A percentile compares a stretch with the other conserved stretches of the same genome.
These are phyloP conservation scores for Pythium chondricola DNA, from an alignment of 352 stramenopile species.

Conservation along the genomic window DNA sequence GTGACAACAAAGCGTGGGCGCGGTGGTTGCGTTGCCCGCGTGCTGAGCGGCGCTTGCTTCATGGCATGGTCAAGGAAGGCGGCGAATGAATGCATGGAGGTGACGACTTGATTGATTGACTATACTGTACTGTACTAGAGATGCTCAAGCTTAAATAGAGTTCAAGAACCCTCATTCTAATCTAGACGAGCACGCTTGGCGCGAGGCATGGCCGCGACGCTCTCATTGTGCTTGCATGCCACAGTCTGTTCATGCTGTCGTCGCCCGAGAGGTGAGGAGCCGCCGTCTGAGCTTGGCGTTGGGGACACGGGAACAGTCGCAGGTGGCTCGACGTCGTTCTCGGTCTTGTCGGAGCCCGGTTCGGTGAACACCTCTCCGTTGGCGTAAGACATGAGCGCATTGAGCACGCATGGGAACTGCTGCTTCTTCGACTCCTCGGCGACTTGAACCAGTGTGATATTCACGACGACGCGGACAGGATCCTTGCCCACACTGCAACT, in stretches of 20 bases:
- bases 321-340: not conserved
- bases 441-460: slow-evolving; percentile 75
- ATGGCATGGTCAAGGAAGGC: no score
- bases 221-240: no score
- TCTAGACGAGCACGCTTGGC: slow-evolving; percentile 16
- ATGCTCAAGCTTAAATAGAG: not conserved
- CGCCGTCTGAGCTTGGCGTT: not conserved
- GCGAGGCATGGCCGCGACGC: not conserved
- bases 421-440: slow-evolving; percentile 41
- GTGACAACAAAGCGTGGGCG: no score
- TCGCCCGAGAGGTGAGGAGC: not conserved
- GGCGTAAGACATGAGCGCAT: slow-evolving; percentile 75
- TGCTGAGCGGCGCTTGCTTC: no score
- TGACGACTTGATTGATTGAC: no score
- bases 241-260: slow-evolving; percentile 10
- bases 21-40: no score
- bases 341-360: slow-evolving; percentile 33
- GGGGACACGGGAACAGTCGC: not conserved
- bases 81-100: no score
- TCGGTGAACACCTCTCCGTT: slow-evolving; percentile 65
- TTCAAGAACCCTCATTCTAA: not conserved
- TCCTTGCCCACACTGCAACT: slow-evolving; percentile 45
- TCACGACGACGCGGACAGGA: slow-evolving; percentile 65
- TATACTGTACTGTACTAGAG: not conserved
- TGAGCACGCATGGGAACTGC: slow-evolving; percentile 75